Base-by-base conservation (phyloP, 2,329 filamentous ascomycete genomes). In the Harringtonia aguacate region DNA sequence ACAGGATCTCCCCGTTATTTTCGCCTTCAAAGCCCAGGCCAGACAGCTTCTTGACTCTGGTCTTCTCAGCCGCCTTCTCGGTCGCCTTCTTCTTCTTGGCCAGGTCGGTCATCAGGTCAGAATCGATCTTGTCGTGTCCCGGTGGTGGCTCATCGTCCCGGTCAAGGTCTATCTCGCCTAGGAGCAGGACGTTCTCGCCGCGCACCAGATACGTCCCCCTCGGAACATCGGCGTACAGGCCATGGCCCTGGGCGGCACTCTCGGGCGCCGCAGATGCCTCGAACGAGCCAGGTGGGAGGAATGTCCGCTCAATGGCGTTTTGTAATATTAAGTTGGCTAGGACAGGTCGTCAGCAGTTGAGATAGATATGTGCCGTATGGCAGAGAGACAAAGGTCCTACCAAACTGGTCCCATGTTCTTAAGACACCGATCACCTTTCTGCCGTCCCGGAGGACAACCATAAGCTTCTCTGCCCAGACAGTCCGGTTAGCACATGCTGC, bases 361-460 rank as follows among this genome's bases (percentile, higher is more conserved):
- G 18, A 20, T 8, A 36, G 17, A 22, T 15, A 30, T 5, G 24
- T 29, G n/a, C n/a, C 4, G 31, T 18, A 2, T 12, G 15, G n/a
- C 7, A 22, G n/a, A 17, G 3, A 17, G 20, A 33, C 8, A 33
- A 35, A 13, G 14, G 20, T 9, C 44, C 7, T 80, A 95, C 89
- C 90, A 59, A 95, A 97, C 64, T 98, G 92, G 65, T 98, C 92
- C 87, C 92, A 98, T 55, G 86, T 94, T 57, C 92, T 76, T 53
- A 98, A 67, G 38, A 97, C 86, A 27, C 92, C 92, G 53, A 94
- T 85, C 53, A 97, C 72, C 67, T 97, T 97, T 56, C 90, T 79
- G 49, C 94, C 92, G 60, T 98, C 92, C 54, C 92, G 84, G 44
- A 98, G 75, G 38, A 89, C 80, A 45, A 97, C 75, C 66, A 95